These are phyloP conservation scores for Nakaseomyces kungkrabaensis DNA, from an alignment of 1,139 yeast species.

Conservation along the genomic window DNA sequence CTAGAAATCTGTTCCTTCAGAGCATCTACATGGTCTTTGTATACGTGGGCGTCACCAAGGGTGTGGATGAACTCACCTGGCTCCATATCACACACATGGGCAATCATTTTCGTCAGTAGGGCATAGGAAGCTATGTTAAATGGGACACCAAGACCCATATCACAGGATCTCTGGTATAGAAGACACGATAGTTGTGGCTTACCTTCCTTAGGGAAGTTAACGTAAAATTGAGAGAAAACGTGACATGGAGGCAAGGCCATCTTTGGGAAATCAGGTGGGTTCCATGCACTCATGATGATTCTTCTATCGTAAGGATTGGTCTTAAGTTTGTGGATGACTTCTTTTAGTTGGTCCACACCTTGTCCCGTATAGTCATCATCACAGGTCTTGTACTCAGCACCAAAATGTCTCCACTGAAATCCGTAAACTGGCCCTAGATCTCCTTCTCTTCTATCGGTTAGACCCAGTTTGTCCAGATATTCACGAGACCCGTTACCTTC, in stretches of 20 bases:
- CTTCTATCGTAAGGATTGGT: conserved; percentile 90
- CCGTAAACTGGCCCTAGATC: conserved; percentile 98
- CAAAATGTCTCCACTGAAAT: conserved; percentile 98
- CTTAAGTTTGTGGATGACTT: conserved; percentile 68
- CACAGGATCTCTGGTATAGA: conserved; percentile 95
- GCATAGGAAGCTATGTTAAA: conserved; percentile 97
- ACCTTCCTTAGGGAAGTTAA: conserved; percentile 53
- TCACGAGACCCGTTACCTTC: conserved; percentile 98
- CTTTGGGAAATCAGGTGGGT: conserved; percentile 82
- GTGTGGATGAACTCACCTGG: conserved; percentile 94
- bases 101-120: conserved; percentile 84
- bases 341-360: conserved; percentile 83
- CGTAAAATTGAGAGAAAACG: conserved; percentile 91
- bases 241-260: conserved; percentile 99
- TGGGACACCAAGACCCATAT: conserved; percentile 98
- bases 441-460: conserved; percentile 74
- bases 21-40: conserved; percentile 87
- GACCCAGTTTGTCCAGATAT: conserved; percentile 74
- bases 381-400: conserved; percentile 80
- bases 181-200: conserved; percentile 74
- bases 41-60: conserved; percentile 94
- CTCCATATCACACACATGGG: conserved; percentile 86
- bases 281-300: conserved; percentile 95
- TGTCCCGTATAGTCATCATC: conserved; percentile 78
- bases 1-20: conserved; percentile 68